Evolutionary conservation across 2,329 filamentous ascomycete species (phyloP).

Genomic region (Cryphonectria naterciae): DNA sequence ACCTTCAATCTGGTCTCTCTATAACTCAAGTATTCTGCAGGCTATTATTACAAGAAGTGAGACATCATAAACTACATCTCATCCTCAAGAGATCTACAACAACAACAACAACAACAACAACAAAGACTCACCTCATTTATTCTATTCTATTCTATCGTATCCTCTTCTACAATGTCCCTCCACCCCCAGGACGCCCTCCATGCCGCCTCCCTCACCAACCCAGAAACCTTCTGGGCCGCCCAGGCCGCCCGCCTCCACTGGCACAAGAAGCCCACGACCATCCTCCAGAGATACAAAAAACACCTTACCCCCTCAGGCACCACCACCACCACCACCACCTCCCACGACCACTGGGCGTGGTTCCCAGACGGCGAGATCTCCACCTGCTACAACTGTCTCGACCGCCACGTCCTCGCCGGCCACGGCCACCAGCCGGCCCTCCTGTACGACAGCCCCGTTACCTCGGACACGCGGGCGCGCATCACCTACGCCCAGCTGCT

Average conservation of each 20-base stretch:
- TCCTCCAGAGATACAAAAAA: constrained; percentile 65
- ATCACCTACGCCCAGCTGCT: constrained; percentile 78
- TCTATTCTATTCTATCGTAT: too few species aligned
- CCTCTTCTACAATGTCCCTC: constrained; percentile 32
- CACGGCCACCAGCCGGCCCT: constrained; percentile 75
- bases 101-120: too few species aligned
- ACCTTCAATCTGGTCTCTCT: too few species aligned
- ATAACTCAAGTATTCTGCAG: too few species aligned
- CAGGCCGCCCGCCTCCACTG: constrained; percentile 79
- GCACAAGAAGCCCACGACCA: constrained; percentile 73
- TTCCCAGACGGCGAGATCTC: constrained; percentile 88
- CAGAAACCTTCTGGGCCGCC: constrained; percentile 73
- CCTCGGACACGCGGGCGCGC: constrained; percentile 65
- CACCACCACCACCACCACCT: too few species aligned
- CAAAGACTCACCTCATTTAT: too few species aligned
- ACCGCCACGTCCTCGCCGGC: constrained; percentile 84
- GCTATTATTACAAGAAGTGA: neutral
- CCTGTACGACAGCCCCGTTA: constrained; percentile 87
- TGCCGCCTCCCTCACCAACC: constrained; percentile 65
- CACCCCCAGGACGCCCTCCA: constrained; percentile 58
- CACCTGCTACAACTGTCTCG: constrained; percentile 89
- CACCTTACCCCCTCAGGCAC: constrained; percentile 58
- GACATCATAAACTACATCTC: neutral
- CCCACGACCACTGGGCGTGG: constrained; percentile 83
- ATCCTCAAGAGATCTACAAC: too few species aligned